Conservation (phyloP, 768 basidiomycete species). For the Strobilomyces confusus region DNA sequence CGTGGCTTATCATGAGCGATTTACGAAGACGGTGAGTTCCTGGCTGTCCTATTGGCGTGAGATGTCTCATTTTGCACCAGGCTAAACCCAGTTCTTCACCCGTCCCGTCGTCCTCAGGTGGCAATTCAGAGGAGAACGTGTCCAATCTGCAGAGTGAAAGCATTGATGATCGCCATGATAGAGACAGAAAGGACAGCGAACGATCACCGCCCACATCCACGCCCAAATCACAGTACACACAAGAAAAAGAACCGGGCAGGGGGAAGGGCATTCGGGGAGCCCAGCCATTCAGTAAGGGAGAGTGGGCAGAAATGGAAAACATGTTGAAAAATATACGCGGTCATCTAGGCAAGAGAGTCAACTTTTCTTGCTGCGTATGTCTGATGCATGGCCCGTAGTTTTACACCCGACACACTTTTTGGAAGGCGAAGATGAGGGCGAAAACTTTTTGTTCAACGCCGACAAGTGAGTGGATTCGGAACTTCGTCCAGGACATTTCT, state of each 20-base stretch:
- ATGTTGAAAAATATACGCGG: constrained; percentile 74
- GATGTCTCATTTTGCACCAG: constrained; percentile 30
- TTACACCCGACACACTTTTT: constrained; percentile 81
- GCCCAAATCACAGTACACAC: constrained; percentile 23
- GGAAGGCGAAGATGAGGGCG: constrained; percentile 87
- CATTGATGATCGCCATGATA: constrained; percentile 15
- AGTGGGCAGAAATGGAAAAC: constrained; percentile 87
- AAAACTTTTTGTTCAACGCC: constrained; percentile 92
- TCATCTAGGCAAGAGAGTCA: constrained; percentile 65
- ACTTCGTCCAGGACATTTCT: background rate
- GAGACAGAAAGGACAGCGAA: constrained; percentile 24
- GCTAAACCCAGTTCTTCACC: constrained; percentile 37
- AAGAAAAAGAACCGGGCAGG: constrained; percentile 35
- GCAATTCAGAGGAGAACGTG: constrained; percentile 47
- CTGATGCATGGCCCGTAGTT: constrained; percentile 43
- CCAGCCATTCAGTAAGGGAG: constrained; percentile 78
- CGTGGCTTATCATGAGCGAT: constrained; percentile 65
- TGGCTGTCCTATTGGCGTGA: background rate
- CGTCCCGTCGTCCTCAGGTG: constrained; percentile 45
- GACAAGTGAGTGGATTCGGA: constrained; percentile 52
- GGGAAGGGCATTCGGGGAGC: constrained; percentile 44
- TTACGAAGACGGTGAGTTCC: constrained; percentile 59
- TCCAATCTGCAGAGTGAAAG: constrained; percentile 10
- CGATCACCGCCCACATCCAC: constrained; percentile 8
- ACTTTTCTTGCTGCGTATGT: background rate